Percentiles rank a stretch among this genome's conserved stretches.
Conservation (phyloP, 352 stramenopile genomes). For the Thalassiosira livingstoniorum region DNA sequence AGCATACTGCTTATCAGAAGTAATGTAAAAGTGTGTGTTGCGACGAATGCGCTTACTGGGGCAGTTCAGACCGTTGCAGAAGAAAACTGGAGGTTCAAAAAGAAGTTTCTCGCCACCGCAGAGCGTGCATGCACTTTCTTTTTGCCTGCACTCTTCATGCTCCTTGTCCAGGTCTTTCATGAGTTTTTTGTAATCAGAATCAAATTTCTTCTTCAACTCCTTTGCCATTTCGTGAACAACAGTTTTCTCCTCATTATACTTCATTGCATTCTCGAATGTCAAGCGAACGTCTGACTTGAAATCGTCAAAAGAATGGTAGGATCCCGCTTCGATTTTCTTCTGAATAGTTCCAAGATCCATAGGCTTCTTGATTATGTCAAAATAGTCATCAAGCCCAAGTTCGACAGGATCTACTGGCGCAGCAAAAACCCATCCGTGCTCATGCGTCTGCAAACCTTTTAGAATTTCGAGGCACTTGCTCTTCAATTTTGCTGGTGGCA, state of each 20-base stretch:
- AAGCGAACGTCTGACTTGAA: slow-evolving; percentile 88
- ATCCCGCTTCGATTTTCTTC: slow-evolving; percentile 92
- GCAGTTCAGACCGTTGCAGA: slow-evolving; percentile 93
- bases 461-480: slow-evolving; percentile 91
- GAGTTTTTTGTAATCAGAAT: slow-evolving; percentile 88
- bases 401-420: slow-evolving; percentile 95
- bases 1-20: slow-evolving; percentile 91
- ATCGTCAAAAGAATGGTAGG: slow-evolving; percentile 92
- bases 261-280: slow-evolving; percentile 92
- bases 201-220: slow-evolving; percentile 93
- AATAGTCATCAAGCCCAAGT: slow-evolving; percentile 97
- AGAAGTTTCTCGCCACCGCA: slow-evolving; percentile 97
- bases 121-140: slow-evolving; percentile 94
- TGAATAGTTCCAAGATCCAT: slow-evolving; percentile 99
- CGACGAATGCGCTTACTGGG: slow-evolving; percentile 94
- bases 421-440: slow-evolving; percentile 97
- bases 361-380: slow-evolving; percentile 97
- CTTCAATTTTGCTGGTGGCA: slow-evolving; percentile 91
- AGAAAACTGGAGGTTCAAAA: slow-evolving; percentile 97
- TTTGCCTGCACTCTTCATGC: slow-evolving; percentile 87
- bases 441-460: slow-evolving; percentile 94
- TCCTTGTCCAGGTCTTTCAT: slow-evolving; percentile 84
- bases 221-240: slow-evolving; percentile 96
- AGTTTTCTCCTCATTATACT: slow-evolving; percentile 94
- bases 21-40: slow-evolving; percentile 96